Evolutionary conservation across 257 asterid species (phyloP).

Genomic region (Plantago major): DNA sequence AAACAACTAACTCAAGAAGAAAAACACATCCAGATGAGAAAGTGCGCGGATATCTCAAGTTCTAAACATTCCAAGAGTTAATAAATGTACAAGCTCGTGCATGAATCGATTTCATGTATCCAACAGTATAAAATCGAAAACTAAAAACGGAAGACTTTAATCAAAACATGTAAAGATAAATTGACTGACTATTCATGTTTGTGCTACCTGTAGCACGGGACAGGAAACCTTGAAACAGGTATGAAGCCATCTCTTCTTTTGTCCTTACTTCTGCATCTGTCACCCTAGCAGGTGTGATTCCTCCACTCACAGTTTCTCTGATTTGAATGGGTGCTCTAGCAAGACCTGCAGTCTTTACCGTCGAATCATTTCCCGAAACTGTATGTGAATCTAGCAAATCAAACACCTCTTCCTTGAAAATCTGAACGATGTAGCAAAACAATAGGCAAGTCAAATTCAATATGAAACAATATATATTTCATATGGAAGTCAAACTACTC

Average conservation of each 20-base stretch:
- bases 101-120: background rate
- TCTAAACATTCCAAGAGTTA: too few species aligned
- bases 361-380: conserved; percentile 33
- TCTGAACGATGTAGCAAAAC: conserved; percentile 37
- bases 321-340: conserved; percentile 90
- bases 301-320: conserved; percentile 82
- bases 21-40: conserved; percentile 8
- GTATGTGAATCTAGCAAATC: conserved; percentile 64
- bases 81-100: too few species aligned
- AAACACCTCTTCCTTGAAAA: conserved; percentile 94
- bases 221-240: conserved; percentile 72
- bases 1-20: too few species aligned
- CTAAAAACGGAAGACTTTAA: background rate
- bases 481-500: background rate
- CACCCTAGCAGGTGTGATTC: conserved; percentile 89
- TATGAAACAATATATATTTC: background rate
- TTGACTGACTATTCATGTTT: conserved; percentile 93
- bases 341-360: conserved; percentile 42
- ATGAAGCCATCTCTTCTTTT: conserved; percentile 88
- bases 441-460: conserved; percentile 9
- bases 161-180: conserved; percentile 31
- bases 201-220: conserved; percentile 98
- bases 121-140: background rate
- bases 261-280: conserved; percentile 90
- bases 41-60: too few species aligned